Evolutionary conservation across 1,284 basidiomycete species (phyloP).

Genomic region (Sporisorium exsertum): DNA sequence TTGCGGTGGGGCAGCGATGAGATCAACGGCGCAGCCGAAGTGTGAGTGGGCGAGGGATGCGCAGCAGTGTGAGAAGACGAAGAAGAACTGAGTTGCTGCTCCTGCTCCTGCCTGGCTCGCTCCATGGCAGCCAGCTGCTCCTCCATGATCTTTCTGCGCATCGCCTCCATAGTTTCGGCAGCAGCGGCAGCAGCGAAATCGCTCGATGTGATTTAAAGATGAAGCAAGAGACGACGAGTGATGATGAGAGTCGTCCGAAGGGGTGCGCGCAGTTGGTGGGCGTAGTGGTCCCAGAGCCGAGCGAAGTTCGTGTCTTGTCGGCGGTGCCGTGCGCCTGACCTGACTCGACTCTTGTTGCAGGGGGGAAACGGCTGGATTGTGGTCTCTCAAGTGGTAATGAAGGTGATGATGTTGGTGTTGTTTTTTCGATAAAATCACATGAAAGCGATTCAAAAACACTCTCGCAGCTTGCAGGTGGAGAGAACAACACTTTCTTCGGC

Average conservation of each 20-base stretch:
- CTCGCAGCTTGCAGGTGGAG: neutral
- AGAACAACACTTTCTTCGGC: neutral
- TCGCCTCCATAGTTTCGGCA: constrained; percentile 42
- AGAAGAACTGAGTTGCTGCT: constrained; percentile 11
- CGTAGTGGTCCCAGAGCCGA: neutral
- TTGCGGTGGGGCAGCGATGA: constrained; percentile 40
- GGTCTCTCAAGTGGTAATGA: neutral
- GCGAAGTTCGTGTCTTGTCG: neutral
- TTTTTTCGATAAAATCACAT: constrained; percentile 4
- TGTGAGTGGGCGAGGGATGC: constrained; percentile 10
- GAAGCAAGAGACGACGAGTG: neutral
- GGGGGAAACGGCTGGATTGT: too few species aligned
- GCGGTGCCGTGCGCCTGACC: neutral
- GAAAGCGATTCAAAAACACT: neutral
- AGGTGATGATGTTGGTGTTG: neutral
- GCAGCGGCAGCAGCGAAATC: neutral
- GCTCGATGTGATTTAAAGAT: neutral
- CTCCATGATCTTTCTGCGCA: constrained; percentile 50
- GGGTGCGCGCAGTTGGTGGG: neutral
- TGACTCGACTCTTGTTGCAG: neutral
- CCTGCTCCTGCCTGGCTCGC: constrained; percentile 28
- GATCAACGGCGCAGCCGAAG: constrained; percentile 11
- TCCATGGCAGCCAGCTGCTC: constrained; percentile 48
- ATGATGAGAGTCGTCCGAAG: too few species aligned
- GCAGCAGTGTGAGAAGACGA: neutral